A percentile compares a stretch with the other conserved stretches of the same genome.
These are phyloP conservation scores for Chlorophyllum brunneum DNA, from an alignment of 768 basidiomycete species.

Conservation along the genomic window DNA sequence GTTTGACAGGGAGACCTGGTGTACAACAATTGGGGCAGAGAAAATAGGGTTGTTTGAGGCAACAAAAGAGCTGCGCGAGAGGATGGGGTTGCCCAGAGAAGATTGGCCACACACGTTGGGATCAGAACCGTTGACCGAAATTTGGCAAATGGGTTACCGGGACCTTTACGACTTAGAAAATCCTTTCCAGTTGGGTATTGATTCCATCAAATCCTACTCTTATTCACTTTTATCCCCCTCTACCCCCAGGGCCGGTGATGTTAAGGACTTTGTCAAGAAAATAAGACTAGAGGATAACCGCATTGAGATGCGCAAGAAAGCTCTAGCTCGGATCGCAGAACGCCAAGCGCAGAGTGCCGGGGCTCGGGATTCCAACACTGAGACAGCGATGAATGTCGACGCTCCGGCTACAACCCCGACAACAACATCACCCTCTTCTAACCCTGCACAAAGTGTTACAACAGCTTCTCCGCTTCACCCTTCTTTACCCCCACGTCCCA, in stretches of 20 bases:
- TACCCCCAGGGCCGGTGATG: slow-evolving; percentile 56
- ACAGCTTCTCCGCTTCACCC: slow-evolving; percentile 53
- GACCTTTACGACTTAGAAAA: slow-evolving; percentile 58
- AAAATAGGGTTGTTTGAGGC: slow-evolving; percentile 60
- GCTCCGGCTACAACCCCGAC: slow-evolving; percentile 13
- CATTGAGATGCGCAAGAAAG: slow-evolving; percentile 50
- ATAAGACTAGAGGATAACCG: slow-evolving; percentile 62
- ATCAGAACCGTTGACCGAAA: slow-evolving; percentile 68
- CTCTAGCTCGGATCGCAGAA: slow-evolving; percentile 28
- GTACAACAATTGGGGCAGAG: slow-evolving; percentile 40
- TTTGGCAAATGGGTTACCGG: slow-evolving; percentile 81
- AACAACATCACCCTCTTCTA: slow-evolving; percentile 21
- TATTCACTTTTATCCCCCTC: slow-evolving; percentile 8
- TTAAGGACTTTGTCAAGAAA: slow-evolving; percentile 72
- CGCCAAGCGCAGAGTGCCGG: slow-evolving; percentile 21
- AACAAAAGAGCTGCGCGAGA: slow-evolving; percentile 46
- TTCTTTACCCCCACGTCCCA: slow-evolving; percentile 69
- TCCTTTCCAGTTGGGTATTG: slow-evolving; percentile 56
- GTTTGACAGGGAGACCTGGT: slow-evolving; percentile 74
- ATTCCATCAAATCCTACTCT: background rate
- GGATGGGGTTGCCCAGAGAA: slow-evolving; percentile 52
- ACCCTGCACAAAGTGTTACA: slow-evolving; percentile 24
- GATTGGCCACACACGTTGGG: slow-evolving; percentile 68
- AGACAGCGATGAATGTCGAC: slow-evolving; percentile 17
- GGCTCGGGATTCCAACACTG: background rate